Evolutionary conservation across 2,329 filamentous ascomycete genomes (phyloP).

Genomic region (Myriosclerotinia duriaeana): DNA sequence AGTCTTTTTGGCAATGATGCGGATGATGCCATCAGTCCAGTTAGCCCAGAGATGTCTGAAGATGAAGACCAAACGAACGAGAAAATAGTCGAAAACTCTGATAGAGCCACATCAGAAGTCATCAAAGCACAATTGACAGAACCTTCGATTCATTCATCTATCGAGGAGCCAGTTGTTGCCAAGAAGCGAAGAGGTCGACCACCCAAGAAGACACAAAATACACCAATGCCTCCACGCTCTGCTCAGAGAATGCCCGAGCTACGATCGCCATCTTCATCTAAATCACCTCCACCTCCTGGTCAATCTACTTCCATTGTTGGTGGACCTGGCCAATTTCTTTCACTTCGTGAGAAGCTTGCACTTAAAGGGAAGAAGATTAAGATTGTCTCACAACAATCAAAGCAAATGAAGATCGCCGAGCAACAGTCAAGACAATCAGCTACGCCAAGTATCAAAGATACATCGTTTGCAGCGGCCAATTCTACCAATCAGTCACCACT

Average conservation of each 20-base stretch:
- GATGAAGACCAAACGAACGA: not conserved
- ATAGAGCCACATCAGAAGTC: not conserved
- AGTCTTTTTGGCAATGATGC: conserved; percentile 16
- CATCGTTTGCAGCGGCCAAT: not conserved
- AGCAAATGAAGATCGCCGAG: not conserved
- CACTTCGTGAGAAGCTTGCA: conserved; percentile 37
- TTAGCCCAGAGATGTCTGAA: conserved; percentile 4
- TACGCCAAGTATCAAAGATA: conserved; percentile 12
- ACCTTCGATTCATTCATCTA: not conserved
- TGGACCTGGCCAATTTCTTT: conserved; percentile 29
- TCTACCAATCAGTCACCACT: not conserved
- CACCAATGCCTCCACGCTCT: not conserved
- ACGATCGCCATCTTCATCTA: conserved; percentile 20
- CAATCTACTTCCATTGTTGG: not conserved
- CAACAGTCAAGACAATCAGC: conserved; percentile 21
- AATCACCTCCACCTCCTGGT: conserved; percentile 15
- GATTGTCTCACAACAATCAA: conserved; percentile 31
- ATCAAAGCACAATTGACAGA: not conserved
- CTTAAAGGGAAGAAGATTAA: conserved; percentile 38
- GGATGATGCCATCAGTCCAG: not conserved
- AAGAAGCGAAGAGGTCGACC: conserved; percentile 35
- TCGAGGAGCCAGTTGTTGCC: conserved; percentile 12
- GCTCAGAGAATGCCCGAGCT: not conserved
- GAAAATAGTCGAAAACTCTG: not conserved
- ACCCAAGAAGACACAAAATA: conserved; percentile 28